phyloP scores from a whole-genome alignment of 805 yeast genomes.

The Naumovozyma castellii region DNA sequence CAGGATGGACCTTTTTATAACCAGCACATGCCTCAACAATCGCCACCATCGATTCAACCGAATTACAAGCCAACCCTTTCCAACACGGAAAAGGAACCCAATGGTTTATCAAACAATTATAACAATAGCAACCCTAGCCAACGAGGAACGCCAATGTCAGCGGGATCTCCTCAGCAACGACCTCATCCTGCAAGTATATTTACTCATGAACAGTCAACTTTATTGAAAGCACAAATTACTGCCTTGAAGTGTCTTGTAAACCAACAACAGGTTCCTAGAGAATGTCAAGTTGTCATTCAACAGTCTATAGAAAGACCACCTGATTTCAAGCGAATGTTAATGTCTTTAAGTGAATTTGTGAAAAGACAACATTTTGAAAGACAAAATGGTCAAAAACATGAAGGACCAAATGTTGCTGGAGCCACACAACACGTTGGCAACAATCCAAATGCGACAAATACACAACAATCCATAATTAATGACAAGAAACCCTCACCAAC shows the following conservation, averaged over 20 bases:
- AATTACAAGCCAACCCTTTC: too few relatives aligned
- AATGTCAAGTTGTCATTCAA: conserved; percentile 22
- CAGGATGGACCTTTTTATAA: too few relatives aligned
- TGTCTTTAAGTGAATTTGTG: conserved; percentile 24
- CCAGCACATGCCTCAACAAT: too few relatives aligned
- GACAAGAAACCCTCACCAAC: neutral
- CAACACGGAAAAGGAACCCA: neutral
- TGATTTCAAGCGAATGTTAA: conserved; percentile 25
- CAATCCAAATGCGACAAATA: too few relatives aligned
- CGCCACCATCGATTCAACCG: too few relatives aligned
- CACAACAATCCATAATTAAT: too few relatives aligned
- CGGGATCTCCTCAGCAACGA: conserved; percentile 2
- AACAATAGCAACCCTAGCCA: neutral
- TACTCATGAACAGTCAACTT: conserved; percentile 24
- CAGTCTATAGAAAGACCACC: conserved; percentile 27
- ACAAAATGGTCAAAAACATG: neutral
- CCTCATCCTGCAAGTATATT: conserved; percentile 15
- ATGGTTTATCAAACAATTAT: neutral
- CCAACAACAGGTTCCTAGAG: conserved; percentile 24
- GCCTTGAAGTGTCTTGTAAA: conserved; percentile 27
- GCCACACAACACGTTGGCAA: neutral
- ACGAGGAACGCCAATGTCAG: neutral
- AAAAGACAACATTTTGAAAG: conserved; percentile 8
- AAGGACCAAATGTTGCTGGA: neutral
- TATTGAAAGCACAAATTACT: conserved; percentile 29